phyloP scores from a whole-genome alignment of 2,329 filamentous ascomycete genomes.

The Xylariomycetidae sp. region DNA sequence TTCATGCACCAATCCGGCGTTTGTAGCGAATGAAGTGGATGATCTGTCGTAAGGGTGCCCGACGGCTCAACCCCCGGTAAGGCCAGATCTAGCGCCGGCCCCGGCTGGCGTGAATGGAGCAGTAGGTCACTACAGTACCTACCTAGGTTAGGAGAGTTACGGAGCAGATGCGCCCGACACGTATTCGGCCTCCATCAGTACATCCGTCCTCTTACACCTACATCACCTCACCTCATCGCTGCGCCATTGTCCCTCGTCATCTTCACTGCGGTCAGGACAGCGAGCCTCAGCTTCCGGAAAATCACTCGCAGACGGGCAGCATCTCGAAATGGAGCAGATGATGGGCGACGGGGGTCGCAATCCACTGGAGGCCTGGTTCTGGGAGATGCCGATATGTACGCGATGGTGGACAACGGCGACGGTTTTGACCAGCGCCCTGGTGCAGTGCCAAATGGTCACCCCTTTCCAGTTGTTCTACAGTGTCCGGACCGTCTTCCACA shows the following conservation, averaged over 20 bases:
- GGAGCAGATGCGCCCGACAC: no score
- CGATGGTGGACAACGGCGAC: constrained; percentile 96
- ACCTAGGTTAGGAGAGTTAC: no score
- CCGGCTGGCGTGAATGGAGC: neutral
- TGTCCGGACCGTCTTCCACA: constrained; percentile 83
- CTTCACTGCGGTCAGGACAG: no score
- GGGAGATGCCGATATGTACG: constrained; percentile 95
- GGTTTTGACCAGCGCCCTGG: constrained; percentile 76
- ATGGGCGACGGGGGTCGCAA: constrained; percentile 56
- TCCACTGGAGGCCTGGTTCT: constrained; percentile 96
- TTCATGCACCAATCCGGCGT: no score
- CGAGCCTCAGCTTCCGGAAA: constrained; percentile 2
- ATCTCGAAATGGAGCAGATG: constrained; percentile 50
- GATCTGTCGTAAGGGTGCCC: no score
- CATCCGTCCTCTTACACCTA: no score
- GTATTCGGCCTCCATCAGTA: no score
- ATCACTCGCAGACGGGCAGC: no score
- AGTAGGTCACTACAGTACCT: no score
- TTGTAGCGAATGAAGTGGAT: no score
- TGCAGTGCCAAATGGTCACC: constrained; percentile 88
- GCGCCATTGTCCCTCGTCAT: no score
- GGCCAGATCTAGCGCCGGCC: constrained; percentile 14
- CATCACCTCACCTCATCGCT: no score
- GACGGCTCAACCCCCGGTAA: constrained; percentile 6
- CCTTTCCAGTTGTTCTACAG: constrained; percentile 98